Percentiles rank a stretch among this genome's conserved stretches.
Conservation (phyloP, 2,329 filamentous ascomycete species). For the Stagonosporopsis chrysanthemi region DNA sequence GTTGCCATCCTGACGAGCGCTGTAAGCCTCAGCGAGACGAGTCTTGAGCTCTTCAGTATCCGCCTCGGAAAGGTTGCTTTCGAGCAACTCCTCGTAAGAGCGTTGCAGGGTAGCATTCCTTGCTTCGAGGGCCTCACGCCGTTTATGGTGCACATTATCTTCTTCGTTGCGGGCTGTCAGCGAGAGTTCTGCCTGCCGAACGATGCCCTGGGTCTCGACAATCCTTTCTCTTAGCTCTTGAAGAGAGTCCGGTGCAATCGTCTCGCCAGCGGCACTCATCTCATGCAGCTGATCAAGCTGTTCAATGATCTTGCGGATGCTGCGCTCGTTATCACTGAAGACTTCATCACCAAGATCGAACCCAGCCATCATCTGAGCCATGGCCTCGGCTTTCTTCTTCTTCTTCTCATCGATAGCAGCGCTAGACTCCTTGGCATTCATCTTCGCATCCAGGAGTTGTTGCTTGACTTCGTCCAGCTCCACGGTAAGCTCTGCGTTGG, state of each 20-base stretch:
- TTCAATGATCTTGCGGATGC: conserved; percentile 82
- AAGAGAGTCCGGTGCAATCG: conserved; percentile 82
- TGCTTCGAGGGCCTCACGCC: conserved; percentile 78
- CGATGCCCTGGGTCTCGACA: conserved; percentile 88
- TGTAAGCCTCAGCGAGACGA: conserved; percentile 77
- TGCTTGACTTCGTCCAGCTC: conserved; percentile 97
- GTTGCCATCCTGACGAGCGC: conserved; percentile 76
- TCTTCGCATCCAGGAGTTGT: conserved; percentile 92
- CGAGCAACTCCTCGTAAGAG: conserved; percentile 84
- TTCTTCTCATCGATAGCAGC: conserved; percentile 96
- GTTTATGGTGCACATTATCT: conserved; percentile 68
- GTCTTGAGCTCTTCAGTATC: conserved; percentile 87
- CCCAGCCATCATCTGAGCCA: conserved; percentile 99
- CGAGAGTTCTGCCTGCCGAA: conserved; percentile 89
- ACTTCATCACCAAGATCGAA: conserved; percentile 93
- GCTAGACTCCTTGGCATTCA: conserved; percentile 92
- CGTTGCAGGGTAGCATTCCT: conserved; percentile 76
- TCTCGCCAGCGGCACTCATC: conserved; percentile 77
- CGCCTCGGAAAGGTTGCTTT: conserved; percentile 76
- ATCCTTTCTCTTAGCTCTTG: conserved; percentile 78
- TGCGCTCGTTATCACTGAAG: conserved; percentile 91
- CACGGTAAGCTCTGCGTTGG: conserved; percentile 87
- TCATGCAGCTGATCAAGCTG: conserved; percentile 81
- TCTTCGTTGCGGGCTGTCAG: conserved; percentile 73
- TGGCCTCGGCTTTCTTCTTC: conserved; percentile 97